phyloP scores from a whole-genome alignment of 2,329 filamentous ascomycete species.

The Zasmidium cellare region DNA sequence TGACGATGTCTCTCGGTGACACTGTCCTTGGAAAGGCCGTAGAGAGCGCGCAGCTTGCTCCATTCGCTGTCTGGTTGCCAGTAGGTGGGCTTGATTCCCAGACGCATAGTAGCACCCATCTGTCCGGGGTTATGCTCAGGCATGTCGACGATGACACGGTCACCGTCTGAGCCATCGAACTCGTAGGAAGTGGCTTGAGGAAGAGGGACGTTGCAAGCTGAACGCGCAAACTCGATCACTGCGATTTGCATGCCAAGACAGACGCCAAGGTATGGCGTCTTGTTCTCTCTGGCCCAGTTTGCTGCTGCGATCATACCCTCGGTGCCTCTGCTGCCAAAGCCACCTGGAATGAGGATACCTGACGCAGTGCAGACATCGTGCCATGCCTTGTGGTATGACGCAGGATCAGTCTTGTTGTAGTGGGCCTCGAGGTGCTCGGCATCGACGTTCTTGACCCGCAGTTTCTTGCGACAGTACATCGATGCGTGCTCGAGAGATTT shows the following conservation, averaged over 20 bases:
- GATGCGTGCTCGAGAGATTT: conserved; percentile 90
- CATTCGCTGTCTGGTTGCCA: conserved; percentile 77
- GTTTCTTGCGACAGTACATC: conserved; percentile 78
- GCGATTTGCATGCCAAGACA: conserved; percentile 93
- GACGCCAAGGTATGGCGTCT: conserved; percentile 81
- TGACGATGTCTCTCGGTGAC: conserved; percentile 77
- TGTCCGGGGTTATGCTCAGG: conserved; percentile 78
- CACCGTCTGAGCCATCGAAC: conserved; percentile 58
- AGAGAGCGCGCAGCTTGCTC: conserved; percentile 74
- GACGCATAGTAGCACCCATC: conserved; percentile 83
- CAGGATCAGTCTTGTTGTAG: conserved; percentile 62
- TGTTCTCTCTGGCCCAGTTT: conserved; percentile 82
- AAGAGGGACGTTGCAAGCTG: conserved; percentile 63
- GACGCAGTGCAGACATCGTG: conserved; percentile 70
- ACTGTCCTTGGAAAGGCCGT: conserved; percentile 53
- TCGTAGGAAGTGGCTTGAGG: conserved; percentile 57
- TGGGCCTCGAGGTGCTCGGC: conserved; percentile 76
- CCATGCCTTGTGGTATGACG: conserved; percentile 79
- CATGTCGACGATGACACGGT: conserved; percentile 86
- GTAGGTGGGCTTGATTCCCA: conserved; percentile 70
- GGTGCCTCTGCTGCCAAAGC: conserved; percentile 78
- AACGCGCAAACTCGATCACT: conserved; percentile 83
- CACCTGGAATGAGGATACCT: conserved; percentile 70
- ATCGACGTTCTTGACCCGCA: conserved; percentile 83
- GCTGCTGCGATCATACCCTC: conserved; percentile 88